phyloP scores from a whole-genome alignment of 495 filamentous ascomycete species.

The Aspergillus ostianus region DNA sequence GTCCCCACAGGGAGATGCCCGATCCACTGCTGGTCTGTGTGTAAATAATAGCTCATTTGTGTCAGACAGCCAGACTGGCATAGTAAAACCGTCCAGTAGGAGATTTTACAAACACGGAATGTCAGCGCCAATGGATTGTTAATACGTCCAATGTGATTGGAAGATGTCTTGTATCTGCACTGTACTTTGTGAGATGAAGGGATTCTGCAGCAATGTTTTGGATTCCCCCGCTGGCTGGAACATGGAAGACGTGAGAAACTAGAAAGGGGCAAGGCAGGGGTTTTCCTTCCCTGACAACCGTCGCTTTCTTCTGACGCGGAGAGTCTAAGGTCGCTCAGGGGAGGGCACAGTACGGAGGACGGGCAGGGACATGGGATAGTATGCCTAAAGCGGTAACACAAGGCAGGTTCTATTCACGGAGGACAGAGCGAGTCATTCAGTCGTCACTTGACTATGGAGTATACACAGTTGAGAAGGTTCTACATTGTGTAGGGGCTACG shows the following conservation, averaged over 20 bases:
- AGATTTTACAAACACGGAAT: neutral
- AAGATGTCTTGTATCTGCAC: neutral
- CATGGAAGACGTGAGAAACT: too few species aligned
- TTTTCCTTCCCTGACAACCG: neutral
- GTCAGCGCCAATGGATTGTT: neutral
- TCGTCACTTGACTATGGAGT: too few species aligned
- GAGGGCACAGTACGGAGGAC: neutral
- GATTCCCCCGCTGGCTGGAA: too few species aligned
- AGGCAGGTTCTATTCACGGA: neutral
- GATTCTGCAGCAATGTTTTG: neutral
- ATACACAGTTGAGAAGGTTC: neutral
- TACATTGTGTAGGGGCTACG: too few species aligned
- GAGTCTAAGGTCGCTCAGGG: too few species aligned
- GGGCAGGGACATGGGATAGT: neutral
- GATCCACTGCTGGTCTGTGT: constrained; percentile 6
- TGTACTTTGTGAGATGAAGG: neutral
- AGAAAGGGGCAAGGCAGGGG: neutral
- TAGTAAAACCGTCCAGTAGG: neutral
- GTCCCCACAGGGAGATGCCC: constrained; percentile 1
- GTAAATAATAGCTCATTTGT: neutral
- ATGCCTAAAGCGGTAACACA: neutral
- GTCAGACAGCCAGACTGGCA: neutral
- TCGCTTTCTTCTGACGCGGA: neutral
- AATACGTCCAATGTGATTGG: neutral
- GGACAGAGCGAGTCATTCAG: too few species aligned